Percentiles rank a stretch among this genome's conserved stretches.
phyloP scores from a whole-genome alignment of 2,329 filamentous ascomycete species.

The Aspergillus sp. region DNA sequence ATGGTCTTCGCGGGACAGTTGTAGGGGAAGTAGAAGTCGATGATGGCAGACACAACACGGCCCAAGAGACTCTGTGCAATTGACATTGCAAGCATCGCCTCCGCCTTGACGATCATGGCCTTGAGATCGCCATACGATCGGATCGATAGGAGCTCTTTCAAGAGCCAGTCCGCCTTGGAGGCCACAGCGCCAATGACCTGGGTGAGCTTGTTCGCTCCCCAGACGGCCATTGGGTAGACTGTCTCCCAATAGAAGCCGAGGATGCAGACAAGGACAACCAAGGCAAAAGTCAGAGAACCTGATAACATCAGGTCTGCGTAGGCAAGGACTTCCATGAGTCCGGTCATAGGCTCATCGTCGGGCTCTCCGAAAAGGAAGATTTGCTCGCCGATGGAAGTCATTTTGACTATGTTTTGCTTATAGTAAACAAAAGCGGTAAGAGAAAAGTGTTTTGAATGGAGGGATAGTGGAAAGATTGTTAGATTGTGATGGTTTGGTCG shows the following conservation, averaged over 20 bases:
- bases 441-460: background rate
- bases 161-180: background rate
- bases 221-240: background rate
- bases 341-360: conserved; percentile 2
- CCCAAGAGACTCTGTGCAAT: background rate
- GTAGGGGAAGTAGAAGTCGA: conserved; percentile 13
- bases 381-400: conserved; percentile 18
- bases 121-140: background rate
- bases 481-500: background rate
- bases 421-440: background rate
- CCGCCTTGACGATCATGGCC: background rate
- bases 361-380: conserved; percentile 16
- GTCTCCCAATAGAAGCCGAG: conserved; percentile 2
- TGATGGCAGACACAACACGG: background rate
- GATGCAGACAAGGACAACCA: conserved; percentile 6
- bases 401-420: conserved; percentile 1
- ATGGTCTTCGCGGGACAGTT: conserved; percentile 4
- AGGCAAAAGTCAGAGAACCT: conserved; percentile 9
- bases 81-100: background rate
- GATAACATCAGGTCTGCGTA: conserved; percentile 14
- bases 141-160: conserved; percentile 5
- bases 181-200: background rate
- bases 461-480: background rate
- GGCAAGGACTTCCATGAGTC: background rate
- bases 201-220: background rate